Percentiles rank a stretch among this genome's conserved stretches.
phyloP scores from a whole-genome alignment of 768 basidiomycete species.

The Russula olivacea region DNA sequence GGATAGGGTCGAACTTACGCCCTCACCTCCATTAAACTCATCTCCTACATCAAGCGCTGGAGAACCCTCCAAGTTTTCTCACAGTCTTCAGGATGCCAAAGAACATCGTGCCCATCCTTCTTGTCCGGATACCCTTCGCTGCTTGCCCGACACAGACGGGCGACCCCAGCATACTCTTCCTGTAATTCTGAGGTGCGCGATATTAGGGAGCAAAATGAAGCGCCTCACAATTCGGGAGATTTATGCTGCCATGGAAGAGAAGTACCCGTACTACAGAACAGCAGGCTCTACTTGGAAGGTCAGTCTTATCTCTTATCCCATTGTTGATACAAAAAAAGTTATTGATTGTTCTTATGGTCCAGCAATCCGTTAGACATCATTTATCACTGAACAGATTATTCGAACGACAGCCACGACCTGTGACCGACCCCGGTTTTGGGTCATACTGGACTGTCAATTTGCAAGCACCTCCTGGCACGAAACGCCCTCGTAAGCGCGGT shows the following conservation, averaged over 20 bases:
- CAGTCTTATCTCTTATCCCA: slow-evolving; percentile 20
- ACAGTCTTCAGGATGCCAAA: slow-evolving; percentile 19
- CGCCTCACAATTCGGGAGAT: slow-evolving; percentile 80
- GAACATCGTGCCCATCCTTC: slow-evolving; percentile 63
- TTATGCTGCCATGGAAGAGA: slow-evolving; percentile 80
- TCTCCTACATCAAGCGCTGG: slow-evolving; percentile 19
- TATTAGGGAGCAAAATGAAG: slow-evolving; percentile 68
- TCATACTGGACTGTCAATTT: slow-evolving; percentile 91
- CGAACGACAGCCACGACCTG: slow-evolving; percentile 74
- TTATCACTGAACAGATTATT: slow-evolving; percentile 77
- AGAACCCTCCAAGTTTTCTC: slow-evolving; percentile 1
- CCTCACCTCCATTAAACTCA: slow-evolving; percentile 14
- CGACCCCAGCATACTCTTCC: slow-evolving; percentile 81
- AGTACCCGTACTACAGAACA: slow-evolving; percentile 75
- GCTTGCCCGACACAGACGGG: slow-evolving; percentile 72
- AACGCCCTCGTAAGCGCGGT: slow-evolving; percentile 77
- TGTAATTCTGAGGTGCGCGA: slow-evolving; percentile 78
- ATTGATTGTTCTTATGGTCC: background rate
- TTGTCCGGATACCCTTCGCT: slow-evolving; percentile 72
- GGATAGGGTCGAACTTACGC: slow-evolving; percentile 8
- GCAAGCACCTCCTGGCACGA: slow-evolving; percentile 77
- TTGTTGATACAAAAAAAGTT: background rate
- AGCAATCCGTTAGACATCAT: slow-evolving; percentile 89
- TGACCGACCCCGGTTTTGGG: slow-evolving; percentile 80
- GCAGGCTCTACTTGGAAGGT: slow-evolving; percentile 87